Percentiles rank a stretch among this genome's conserved stretches.
Conservation (phyloP, 2,329 filamentous ascomycete genomes). For the Lachnellula arida region DNA sequence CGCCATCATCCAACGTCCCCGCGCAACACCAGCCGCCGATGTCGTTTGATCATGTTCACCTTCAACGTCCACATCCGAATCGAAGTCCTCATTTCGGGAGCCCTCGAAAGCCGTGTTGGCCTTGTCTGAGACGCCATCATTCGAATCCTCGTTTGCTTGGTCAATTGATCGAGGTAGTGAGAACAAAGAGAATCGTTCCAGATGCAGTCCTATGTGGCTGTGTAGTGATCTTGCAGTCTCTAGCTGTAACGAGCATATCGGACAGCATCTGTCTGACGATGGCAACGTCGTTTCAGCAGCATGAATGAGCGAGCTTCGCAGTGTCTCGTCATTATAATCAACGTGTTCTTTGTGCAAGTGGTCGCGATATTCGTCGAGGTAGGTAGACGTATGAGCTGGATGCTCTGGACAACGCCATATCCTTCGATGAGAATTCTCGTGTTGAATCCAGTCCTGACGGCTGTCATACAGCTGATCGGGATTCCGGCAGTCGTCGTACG, state of each 20-base stretch:
- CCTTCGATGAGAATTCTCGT: not conserved
- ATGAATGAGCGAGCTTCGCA: too few species aligned
- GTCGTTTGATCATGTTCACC: not conserved
- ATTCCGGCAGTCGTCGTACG: not conserved
- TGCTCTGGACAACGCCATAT: not conserved
- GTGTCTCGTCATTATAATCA: too few species aligned
- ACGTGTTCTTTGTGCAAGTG: too few species aligned
- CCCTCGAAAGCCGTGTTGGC: not conserved
- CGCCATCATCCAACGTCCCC: too few species aligned
- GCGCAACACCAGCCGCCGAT: too few species aligned
- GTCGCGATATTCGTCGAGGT: too few species aligned
- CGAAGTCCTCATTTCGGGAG: not conserved
- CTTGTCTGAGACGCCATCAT: not conserved
- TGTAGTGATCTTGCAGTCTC: not conserved
- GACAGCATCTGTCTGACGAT: too few species aligned
- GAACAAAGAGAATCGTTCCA: conserved; percentile 1
- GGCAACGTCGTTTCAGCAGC: too few species aligned
- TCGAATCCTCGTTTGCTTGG: not conserved
- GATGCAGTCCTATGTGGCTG: not conserved
- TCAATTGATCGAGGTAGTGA: not conserved
- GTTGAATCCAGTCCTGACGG: not conserved
- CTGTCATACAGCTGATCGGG: not conserved
- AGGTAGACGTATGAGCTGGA: not conserved
- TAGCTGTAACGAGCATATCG: too few species aligned
- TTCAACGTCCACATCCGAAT: not conserved